phyloP scores from a whole-genome alignment of 306 rosid species.

The Oxytropis ochrocephala region DNA sequence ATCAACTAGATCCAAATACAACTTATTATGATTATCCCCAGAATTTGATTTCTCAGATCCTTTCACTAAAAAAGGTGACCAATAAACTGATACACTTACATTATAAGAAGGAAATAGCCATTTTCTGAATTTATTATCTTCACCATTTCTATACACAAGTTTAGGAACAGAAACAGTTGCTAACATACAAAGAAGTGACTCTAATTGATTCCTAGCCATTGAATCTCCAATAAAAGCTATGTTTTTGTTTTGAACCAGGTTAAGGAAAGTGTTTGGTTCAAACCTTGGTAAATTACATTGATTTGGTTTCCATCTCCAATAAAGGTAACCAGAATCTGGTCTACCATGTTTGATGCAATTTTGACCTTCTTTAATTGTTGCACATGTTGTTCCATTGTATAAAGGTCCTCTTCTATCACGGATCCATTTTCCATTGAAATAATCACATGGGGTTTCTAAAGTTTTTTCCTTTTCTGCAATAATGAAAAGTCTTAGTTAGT shows the following conservation, averaged over 20 bases:
- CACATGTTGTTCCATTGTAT: constrained; percentile 77
- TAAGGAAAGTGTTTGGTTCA: constrained; percentile 60
- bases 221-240: constrained; percentile 90
- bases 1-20: constrained; percentile 63
- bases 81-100: constrained; percentile 52
- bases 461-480: constrained; percentile 41
- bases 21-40: constrained; percentile 43
- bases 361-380: constrained; percentile 71
- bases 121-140: constrained; percentile 58
- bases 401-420: constrained; percentile 55
- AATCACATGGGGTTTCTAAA: constrained; percentile 50
- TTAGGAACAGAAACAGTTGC: constrained; percentile 50
- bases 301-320: constrained; percentile 81
- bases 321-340: constrained; percentile 55
- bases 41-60: constrained; percentile 61
- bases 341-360: constrained; percentile 76
- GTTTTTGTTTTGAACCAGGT: constrained; percentile 50
- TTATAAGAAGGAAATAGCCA: constrained; percentile 69
- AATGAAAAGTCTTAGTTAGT: constrained; percentile 4
- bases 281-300: constrained; percentile 69
- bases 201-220: constrained; percentile 93
- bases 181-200: constrained; percentile 85
- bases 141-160: constrained; percentile 45
- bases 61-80: constrained; percentile 88
- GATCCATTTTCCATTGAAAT: constrained; percentile 67